Base-by-base conservation (phyloP, 169 alveolate genomes). In the Plasmodium gonderi region DNA sequence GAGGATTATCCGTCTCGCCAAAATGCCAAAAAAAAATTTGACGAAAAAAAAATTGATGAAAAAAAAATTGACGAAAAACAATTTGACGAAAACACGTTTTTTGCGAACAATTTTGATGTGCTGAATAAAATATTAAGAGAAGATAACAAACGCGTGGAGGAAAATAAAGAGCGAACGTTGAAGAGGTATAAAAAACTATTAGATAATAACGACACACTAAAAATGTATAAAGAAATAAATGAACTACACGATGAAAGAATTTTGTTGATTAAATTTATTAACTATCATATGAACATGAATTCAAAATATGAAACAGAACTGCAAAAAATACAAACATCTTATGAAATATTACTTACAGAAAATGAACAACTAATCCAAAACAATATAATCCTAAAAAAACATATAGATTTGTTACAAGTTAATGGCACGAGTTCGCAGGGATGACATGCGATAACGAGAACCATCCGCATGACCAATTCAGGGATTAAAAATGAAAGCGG, bases 281-380 rank as follows among this genome's bases (percentile, higher is more conserved):
- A 23, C 8, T 65, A 89, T 47, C 49, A 64, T 36, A 64, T 40
- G 67, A 68, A 76, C 9, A 26, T 76, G 31, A 89, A n/a, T 23
- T 44, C 11, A 11, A 33, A 76, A 17, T 67, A 89, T 42, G 6
- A 60, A 40, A 8, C 40, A n/a, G 54, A 75, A 42, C 40, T 89
- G 3, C 36, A 89, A 2, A 77, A 89, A 45, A 40, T 40, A 7
- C 79, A 54, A 20, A 40, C 42, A 11, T 75, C 93, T 0, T 51
- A 76, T 42, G 80, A 89, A 7, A 54, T 60, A 6, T 36, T 89
- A n/a, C 42, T 29, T 33, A 54, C 90, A 26, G 90, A 89, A 69
- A 76, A 60, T 64, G 90, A 89, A 14, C 93, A 89, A 77, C 12
- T 89, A 38, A 64, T 47, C 20, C 76, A 76, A 47, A 89, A 89